A percentile compares a stretch with the other conserved stretches of the same genome.
These are phyloP conservation scores for Pseudogymnoascus sp. DNA, from an alignment of 2,329 filamentous ascomycete species.

Conservation along the genomic window DNA sequence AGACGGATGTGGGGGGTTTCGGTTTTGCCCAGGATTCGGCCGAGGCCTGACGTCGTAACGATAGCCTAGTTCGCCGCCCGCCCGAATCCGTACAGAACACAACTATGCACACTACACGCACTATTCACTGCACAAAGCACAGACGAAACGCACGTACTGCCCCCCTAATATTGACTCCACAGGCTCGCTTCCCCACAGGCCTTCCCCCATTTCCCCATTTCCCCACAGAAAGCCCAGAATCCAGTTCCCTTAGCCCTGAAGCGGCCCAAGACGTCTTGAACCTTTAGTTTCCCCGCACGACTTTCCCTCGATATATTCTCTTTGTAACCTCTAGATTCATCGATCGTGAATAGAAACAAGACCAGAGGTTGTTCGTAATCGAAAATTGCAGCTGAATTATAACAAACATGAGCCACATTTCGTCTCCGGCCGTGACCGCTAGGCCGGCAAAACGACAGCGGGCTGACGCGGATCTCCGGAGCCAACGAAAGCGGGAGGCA, in stretches of 20 bases:
- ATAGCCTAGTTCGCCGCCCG: background rate
- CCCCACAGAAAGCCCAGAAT: background rate
- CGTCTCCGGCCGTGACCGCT: conserved; percentile 31
- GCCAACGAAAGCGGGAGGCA: conserved; percentile 19
- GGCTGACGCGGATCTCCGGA: background rate
- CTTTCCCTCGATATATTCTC: background rate
- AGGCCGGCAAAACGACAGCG: conserved; percentile 1
- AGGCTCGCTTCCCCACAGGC: background rate
- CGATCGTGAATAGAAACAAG: background rate
- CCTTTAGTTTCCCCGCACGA: background rate
- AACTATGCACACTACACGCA: background rate
- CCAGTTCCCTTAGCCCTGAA: background rate
- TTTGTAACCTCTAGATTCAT: background rate
- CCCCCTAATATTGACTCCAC: background rate
- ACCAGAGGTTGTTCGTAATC: background rate
- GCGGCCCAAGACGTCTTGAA: background rate
- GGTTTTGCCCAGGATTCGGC: background rate
- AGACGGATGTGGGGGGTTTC: background rate
- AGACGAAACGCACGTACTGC: background rate
- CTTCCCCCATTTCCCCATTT: conserved; percentile 5
- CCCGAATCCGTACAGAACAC: background rate
- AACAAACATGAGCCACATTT: background rate
- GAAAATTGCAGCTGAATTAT: background rate
- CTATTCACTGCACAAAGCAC: background rate
- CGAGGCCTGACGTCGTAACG: background rate